phyloP scores from a whole-genome alignment of 2,329 filamentous ascomycete genomes.

The Eurotiales sp. region DNA sequence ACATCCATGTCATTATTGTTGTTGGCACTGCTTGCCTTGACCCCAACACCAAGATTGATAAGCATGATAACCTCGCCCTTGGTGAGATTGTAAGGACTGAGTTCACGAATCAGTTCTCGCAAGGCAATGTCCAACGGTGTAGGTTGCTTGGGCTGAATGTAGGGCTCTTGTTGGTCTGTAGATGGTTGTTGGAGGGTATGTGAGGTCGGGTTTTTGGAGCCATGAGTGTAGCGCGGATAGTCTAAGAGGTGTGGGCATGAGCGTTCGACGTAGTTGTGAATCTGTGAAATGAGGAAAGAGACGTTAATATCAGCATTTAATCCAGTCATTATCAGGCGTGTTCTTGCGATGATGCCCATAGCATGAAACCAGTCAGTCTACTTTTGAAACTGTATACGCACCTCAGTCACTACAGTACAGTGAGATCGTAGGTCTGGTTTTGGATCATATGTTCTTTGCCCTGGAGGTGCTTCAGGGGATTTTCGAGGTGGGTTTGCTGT shows the following conservation, averaged over 20 bases:
- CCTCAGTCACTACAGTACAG: conserved; percentile 45
- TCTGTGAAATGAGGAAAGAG: no score
- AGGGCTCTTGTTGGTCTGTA: conserved; percentile 18
- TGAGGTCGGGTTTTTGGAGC: background rate
- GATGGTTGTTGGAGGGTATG: conserved; percentile 18
- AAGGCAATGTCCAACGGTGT: conserved; percentile 39
- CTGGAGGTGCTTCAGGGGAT: conserved; percentile 36
- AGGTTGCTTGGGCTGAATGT: conserved; percentile 15
- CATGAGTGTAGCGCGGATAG: conserved; percentile 32
- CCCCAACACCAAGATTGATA: conserved; percentile 43
- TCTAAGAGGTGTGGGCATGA: conserved; percentile 37
- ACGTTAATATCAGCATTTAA: no score
- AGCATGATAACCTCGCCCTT: conserved; percentile 47
- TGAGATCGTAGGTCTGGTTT: conserved; percentile 44
- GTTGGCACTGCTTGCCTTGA: background rate
- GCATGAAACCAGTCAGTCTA: no score
- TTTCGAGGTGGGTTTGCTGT: conserved; percentile 37
- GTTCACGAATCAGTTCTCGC: conserved; percentile 30
- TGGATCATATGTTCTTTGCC: conserved; percentile 35
- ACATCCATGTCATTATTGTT: background rate
- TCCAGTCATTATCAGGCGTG: no score
- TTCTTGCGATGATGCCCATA: no score
- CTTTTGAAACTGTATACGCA: no score
- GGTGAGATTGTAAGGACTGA: conserved; percentile 41
- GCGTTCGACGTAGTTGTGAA: conserved; percentile 40